Conservation (phyloP, 2,329 filamentous ascomycete genomes). For the Cladosporium sp. region DNA sequence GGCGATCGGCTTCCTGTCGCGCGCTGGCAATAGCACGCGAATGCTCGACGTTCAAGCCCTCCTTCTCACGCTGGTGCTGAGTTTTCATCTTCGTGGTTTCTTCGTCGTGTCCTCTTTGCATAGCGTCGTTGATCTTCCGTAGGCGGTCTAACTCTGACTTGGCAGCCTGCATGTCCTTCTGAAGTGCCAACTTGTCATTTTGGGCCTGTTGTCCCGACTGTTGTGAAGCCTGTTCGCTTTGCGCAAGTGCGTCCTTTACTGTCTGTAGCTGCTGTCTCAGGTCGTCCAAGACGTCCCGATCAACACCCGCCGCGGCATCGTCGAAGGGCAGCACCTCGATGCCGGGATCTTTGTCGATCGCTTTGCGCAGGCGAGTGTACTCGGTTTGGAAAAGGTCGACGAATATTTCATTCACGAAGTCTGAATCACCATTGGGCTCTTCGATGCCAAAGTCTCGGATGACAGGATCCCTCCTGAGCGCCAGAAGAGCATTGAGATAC, state of each 20-base stretch:
- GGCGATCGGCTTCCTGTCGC: conserved; percentile 33
- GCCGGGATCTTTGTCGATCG: conserved; percentile 87
- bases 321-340: conserved; percentile 79
- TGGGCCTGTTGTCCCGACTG: conserved; percentile 61
- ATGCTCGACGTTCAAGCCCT: conserved; percentile 39
- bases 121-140: conserved; percentile 67
- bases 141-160: conserved; percentile 54
- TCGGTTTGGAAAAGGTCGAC: conserved; percentile 96
- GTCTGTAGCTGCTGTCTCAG: conserved; percentile 76
- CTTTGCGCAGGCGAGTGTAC: conserved; percentile 79
- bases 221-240: conserved; percentile 58
- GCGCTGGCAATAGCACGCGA: conserved; percentile 33
- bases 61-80: conserved; percentile 44
- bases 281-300: conserved; percentile 88
- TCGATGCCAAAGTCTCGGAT: conserved; percentile 85
- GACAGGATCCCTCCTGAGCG: conserved; percentile 73
- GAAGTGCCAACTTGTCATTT: conserved; percentile 37
- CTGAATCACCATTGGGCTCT: conserved; percentile 27
- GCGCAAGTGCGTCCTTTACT: conserved; percentile 63
- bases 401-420: conserved; percentile 66
- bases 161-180: conserved; percentile 51
- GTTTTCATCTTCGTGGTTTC: conserved; percentile 49
- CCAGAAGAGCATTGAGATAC: conserved; percentile 79
- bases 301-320: conserved; percentile 87
- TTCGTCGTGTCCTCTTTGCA: conserved; percentile 70